These are phyloP conservation scores for Suillus variegatus DNA, from an alignment of 768 basidiomycete genomes.

Conservation along the genomic window DNA sequence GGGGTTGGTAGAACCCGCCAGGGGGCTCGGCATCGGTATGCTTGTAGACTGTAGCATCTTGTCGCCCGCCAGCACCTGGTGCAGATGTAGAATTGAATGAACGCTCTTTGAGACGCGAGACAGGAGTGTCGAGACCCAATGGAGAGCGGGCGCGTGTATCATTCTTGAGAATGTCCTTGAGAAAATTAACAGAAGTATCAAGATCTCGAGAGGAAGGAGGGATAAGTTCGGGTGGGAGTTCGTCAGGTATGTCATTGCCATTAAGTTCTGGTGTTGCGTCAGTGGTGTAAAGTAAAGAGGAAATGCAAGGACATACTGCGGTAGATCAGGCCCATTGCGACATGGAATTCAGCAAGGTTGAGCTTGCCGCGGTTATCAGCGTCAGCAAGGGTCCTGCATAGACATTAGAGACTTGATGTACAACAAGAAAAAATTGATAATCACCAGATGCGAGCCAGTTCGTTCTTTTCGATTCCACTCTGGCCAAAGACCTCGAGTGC, in stretches of 20 bases:
- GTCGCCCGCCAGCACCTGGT: slow-evolving; percentile 57
- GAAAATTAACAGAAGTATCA: slow-evolving; percentile 83
- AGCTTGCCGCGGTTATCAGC: slow-evolving; percentile 92
- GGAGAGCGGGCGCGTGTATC: slow-evolving; percentile 79
- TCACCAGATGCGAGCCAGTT: slow-evolving; percentile 92
- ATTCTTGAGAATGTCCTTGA: slow-evolving; percentile 85
- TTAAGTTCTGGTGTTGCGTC: slow-evolving; percentile 64
- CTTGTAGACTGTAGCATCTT: slow-evolving; percentile 93
- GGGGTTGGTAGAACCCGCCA: slow-evolving; percentile 75
- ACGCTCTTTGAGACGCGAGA: slow-evolving; percentile 66
- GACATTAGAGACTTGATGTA: slow-evolving; percentile 6
- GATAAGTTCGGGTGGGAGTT: slow-evolving; percentile 84
- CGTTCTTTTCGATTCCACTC: slow-evolving; percentile 85
- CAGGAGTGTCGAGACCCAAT: slow-evolving; percentile 47
- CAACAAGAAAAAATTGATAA: slow-evolving; percentile 25
- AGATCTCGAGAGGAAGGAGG: slow-evolving; percentile 92
- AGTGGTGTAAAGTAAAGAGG: neutral
- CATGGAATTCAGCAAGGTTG: slow-evolving; percentile 94
- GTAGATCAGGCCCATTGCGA: slow-evolving; percentile 98
- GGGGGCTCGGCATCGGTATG: slow-evolving; percentile 65
- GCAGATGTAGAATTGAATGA: slow-evolving; percentile 64
- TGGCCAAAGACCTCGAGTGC: slow-evolving; percentile 94
- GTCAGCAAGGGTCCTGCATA: slow-evolving; percentile 84
- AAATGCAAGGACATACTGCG: slow-evolving; percentile 62
- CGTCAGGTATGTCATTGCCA: slow-evolving; percentile 86